phyloP scores from a whole-genome alignment of 345 rosid genomes.

The Bruguiera sexangula region DNA sequence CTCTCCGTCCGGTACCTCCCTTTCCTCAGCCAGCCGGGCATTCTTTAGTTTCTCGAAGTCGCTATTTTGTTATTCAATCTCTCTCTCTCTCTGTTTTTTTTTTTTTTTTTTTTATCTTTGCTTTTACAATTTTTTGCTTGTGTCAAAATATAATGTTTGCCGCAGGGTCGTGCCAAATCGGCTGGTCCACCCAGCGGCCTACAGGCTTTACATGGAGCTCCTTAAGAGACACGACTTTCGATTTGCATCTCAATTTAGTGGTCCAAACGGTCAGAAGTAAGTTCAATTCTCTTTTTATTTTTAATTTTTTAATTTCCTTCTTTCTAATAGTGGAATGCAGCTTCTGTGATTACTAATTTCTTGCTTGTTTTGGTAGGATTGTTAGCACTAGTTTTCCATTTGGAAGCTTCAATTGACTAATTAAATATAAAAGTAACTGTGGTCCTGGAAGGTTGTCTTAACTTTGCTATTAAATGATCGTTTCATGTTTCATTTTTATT shows the following conservation, averaged over 20 bases:
- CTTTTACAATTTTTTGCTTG: not conserved
- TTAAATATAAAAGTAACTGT: not conserved
- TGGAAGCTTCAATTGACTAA: not conserved
- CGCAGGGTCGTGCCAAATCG: slow-evolving; percentile 78
- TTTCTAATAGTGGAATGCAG: not conserved
- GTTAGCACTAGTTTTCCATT: not conserved
- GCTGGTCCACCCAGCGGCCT: slow-evolving; percentile 65
- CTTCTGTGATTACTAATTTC: not conserved
- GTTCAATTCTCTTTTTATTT: slow-evolving; percentile 13
- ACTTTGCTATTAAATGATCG: not conserved
- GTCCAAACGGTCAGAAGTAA: slow-evolving; percentile 52
- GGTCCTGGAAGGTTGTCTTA: not conserved
- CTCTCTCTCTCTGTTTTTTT: not conserved
- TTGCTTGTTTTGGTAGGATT: not conserved
- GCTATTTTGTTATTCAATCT: not conserved
- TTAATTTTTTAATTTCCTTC: not conserved
- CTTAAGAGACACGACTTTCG: slow-evolving; percentile 75
- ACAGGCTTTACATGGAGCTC: slow-evolving; percentile 84
- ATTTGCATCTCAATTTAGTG: slow-evolving; percentile 41
- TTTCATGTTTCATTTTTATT: slow-evolving; percentile 9
- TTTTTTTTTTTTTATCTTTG: not conserved
- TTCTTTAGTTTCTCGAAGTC: not conserved
- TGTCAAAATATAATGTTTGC: not conserved
- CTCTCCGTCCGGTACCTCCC: slow-evolving; percentile 64
- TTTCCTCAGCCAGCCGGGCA: not conserved